Evolutionary conservation across 2,329 filamentous ascomycete species (phyloP).

Genomic region (Geosmithia morbida): DNA sequence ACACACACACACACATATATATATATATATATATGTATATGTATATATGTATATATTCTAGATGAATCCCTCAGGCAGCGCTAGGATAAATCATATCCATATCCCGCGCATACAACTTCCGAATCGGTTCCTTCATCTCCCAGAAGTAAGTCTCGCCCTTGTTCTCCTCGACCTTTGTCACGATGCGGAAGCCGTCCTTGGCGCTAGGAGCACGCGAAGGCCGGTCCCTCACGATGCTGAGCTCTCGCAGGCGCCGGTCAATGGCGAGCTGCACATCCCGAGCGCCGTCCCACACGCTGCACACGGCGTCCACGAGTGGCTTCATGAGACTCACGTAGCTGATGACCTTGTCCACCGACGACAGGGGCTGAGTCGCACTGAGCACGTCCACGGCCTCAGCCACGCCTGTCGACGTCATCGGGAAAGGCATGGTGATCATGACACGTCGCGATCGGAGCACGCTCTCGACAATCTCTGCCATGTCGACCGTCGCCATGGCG

Average conservation of each 20-base stretch:
- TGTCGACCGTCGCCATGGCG: conserved; percentile 34
- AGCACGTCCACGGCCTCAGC: conserved; percentile 53
- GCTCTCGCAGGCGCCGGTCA: conserved; percentile 17
- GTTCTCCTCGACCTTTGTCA: conserved; percentile 11
- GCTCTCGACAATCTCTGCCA: conserved; percentile 25
- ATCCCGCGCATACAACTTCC: conserved; percentile 17
- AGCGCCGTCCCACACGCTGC: conserved; percentile 44
- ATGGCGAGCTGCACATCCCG: conserved; percentile 33
- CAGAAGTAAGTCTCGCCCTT: conserved; percentile 15
- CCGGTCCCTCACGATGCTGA: conserved; percentile 6
- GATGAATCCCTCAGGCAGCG: not conserved
- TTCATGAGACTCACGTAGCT: conserved; percentile 37
- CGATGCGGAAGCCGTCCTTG: conserved; percentile 14
- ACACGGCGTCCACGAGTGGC: conserved; percentile 39
- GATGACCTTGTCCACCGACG: conserved; percentile 34
- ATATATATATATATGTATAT: no score
- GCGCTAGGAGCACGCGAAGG: conserved; percentile 9
- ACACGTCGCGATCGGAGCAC: conserved; percentile 16
- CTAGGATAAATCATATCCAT: conserved; percentile 20
- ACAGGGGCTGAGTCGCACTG: conserved; percentile 40
- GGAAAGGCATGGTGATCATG: conserved; percentile 31
- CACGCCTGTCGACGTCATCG: conserved; percentile 47
- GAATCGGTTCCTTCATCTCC: conserved; percentile 20
- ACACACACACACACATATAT: no score
- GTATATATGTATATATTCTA: no score